Conservation (phyloP, 208 protist species). For the Acanthamoeba healyi region DNA sequence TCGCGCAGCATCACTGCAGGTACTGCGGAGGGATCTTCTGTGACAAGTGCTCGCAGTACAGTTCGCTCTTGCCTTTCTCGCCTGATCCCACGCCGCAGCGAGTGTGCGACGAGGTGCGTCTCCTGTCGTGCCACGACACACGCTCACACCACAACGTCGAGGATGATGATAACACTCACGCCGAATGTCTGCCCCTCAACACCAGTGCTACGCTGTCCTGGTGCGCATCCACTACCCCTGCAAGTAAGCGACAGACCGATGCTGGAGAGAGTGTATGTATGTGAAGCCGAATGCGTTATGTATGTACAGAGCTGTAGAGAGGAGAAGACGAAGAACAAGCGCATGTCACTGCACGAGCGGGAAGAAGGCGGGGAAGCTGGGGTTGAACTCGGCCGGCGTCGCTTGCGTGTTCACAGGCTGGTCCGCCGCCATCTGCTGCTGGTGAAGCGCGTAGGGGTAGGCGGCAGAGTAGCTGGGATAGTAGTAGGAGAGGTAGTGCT, state of each 20-base stretch:
- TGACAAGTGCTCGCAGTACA: slow-evolving; percentile 51
- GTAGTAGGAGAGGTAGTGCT: background rate
- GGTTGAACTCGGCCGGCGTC: background rate
- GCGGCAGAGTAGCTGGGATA: background rate
- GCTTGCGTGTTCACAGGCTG: background rate
- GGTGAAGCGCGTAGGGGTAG: no score
- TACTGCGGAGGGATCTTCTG: slow-evolving; percentile 50
- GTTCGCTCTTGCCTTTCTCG: slow-evolving; percentile 7
- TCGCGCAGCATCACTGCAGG: slow-evolving; percentile 24
- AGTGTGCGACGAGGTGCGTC: slow-evolving; percentile 47
- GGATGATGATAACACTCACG: no score
- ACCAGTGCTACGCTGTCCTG: slow-evolving; percentile 28
- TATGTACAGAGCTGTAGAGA: background rate
- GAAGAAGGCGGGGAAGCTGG: background rate
- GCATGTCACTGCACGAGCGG: background rate
- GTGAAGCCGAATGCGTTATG: background rate
- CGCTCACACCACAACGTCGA: no score
- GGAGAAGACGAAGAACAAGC: background rate
- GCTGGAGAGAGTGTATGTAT: background rate
- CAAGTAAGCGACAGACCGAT: background rate
- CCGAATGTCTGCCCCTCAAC: background rate
- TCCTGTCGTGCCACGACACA: background rate
- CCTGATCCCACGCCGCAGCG: slow-evolving; percentile 57
- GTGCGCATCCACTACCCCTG: slow-evolving; percentile 41
- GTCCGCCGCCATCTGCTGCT: no score